These are phyloP conservation scores for Alternaria sp. DNA, from an alignment of 2,329 filamentous ascomycete species.

Conservation along the genomic window DNA sequence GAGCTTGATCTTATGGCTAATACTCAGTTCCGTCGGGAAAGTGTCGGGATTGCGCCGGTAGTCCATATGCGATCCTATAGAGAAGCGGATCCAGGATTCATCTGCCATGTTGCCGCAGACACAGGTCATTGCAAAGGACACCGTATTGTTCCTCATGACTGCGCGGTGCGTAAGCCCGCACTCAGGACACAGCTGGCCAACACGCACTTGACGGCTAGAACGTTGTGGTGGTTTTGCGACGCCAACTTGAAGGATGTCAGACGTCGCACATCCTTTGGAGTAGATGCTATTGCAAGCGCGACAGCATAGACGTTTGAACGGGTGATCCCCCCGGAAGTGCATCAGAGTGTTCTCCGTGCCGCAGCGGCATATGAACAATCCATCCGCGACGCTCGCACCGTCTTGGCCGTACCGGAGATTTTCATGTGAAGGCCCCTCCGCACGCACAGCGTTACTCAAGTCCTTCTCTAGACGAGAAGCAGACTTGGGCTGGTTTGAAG, in stretches of 20 bases:
- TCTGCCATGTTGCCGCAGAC: neutral
- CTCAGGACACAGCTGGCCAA: neutral
- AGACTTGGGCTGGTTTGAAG: neutral
- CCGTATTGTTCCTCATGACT: neutral
- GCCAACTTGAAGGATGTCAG: neutral
- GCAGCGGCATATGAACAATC: neutral
- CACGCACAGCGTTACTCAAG: neutral
- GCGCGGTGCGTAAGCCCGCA: neutral
- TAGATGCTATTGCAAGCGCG: neutral
- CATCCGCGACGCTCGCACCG: neutral
- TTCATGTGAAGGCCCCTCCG: neutral
- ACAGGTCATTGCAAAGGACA: neutral
- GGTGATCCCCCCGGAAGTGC: neutral
- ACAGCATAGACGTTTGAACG: neutral
- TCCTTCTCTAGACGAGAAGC: neutral
- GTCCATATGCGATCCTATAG: neutral
- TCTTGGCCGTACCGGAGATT: neutral
- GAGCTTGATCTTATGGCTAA: neutral
- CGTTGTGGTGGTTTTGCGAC: neutral
- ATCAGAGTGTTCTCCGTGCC: neutral
- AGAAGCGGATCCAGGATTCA: neutral
- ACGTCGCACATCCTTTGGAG: neutral
- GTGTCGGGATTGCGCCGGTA: neutral
- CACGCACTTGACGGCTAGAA: neutral
- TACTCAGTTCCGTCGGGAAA: neutral